Evolutionary conservation across 805 yeast genomes (phyloP).

Genomic region (Sungouiozyma intestinalis): DNA sequence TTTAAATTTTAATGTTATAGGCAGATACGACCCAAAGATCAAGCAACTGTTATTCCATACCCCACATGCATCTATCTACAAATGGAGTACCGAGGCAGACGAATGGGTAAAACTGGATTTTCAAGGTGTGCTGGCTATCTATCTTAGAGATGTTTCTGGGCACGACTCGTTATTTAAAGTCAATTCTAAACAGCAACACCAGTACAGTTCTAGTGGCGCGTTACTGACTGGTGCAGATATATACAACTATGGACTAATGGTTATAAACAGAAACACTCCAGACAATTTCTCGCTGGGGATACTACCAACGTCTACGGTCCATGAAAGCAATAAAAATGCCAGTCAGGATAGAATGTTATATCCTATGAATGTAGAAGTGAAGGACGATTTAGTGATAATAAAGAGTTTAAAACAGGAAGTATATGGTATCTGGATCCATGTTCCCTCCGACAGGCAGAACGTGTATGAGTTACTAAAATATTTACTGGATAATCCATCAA

Average conservation of each 20-base stretch:
- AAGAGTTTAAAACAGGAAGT: constrained; percentile 59
- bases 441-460: constrained; percentile 53
- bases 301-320: constrained; percentile 42
- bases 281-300: constrained; percentile 66
- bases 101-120: constrained; percentile 65
- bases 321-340: constrained; percentile 31
- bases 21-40: constrained; percentile 63
- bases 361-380: constrained; percentile 53
- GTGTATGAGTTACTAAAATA: constrained; percentile 38
- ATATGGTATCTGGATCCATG: constrained; percentile 71
- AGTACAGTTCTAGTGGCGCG: constrained; percentile 7
- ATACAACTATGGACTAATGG: constrained; percentile 58
- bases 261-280: constrained; percentile 58
- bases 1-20: constrained; percentile 63
- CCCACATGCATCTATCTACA: constrained; percentile 62
- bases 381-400: constrained; percentile 60
- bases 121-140: constrained; percentile 61
- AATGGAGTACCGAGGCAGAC: constrained; percentile 43
- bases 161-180: constrained; percentile 8
- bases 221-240: constrained; percentile 26
- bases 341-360: constrained; percentile 17
- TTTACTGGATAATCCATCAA: constrained; percentile 26
- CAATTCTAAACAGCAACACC: constrained; percentile 1
- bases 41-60: constrained; percentile 58
- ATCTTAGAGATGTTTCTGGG: constrained; percentile 37